Conservation (phyloP, 2,329 filamentous ascomycete species). For the Pestalotiopsis sp. region DNA sequence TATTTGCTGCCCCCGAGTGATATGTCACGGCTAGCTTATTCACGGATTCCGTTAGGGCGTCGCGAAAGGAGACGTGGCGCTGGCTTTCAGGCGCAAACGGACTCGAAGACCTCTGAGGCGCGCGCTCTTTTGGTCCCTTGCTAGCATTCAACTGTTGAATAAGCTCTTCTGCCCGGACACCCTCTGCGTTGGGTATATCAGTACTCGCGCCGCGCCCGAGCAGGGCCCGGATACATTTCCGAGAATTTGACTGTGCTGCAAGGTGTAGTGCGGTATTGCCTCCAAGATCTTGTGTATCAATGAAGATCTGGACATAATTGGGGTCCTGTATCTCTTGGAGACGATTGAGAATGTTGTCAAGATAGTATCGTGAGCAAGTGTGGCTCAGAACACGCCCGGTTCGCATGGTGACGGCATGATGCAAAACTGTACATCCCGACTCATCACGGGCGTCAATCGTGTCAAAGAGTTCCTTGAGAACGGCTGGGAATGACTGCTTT, state of each 20-base stretch:
- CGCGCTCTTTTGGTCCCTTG: constrained; percentile 58
- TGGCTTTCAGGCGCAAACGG: constrained; percentile 67
- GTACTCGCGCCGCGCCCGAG: constrained; percentile 80
- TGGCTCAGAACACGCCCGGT: constrained; percentile 81
- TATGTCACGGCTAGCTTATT: constrained; percentile 47
- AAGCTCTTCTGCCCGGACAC: constrained; percentile 82
- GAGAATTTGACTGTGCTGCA: constrained; percentile 79
- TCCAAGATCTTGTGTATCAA: constrained; percentile 82
- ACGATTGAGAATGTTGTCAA: constrained; percentile 87
- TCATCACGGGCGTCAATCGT: constrained; percentile 82
- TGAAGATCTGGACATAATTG: constrained; percentile 74
- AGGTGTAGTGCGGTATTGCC: constrained; percentile 85
- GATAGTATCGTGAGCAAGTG: constrained; percentile 88
- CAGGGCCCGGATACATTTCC: constrained; percentile 83
- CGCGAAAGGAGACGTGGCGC: constrained; percentile 56
- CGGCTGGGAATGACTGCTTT: constrained; percentile 83
- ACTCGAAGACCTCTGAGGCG: constrained; percentile 76
- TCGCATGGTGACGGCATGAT: constrained; percentile 90
- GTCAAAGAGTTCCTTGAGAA: constrained; percentile 81
- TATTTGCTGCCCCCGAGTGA: constrained; percentile 68
- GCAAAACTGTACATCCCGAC: constrained; percentile 85
- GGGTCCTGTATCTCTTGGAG: constrained; percentile 78
- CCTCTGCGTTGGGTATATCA: constrained; percentile 80
- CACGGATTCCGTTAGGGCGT: constrained; percentile 48
- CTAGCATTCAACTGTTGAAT: constrained; percentile 76